phyloP scores from a whole-genome alignment of 2,329 filamentous ascomycete species.

The Didymella keratinophila region DNA sequence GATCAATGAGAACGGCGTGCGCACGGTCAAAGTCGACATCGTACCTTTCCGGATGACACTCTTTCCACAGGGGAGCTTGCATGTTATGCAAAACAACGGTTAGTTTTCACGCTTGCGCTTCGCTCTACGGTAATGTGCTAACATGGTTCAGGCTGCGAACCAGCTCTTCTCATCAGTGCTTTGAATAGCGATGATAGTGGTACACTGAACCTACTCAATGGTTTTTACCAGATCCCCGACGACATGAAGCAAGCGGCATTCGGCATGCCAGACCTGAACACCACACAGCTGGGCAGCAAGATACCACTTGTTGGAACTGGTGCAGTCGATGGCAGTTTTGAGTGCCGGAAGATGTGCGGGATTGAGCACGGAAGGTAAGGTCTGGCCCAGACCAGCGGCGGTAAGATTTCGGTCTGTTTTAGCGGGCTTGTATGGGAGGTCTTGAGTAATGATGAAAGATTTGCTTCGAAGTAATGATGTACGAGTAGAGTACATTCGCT shows the following conservation, averaged over 20 bases:
- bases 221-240: constrained; percentile 51
- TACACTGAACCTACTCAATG: constrained; percentile 59
- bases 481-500: constrained; percentile 4
- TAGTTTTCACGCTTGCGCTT: constrained; percentile 21
- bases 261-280: constrained; percentile 45
- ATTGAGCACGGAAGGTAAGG: constrained; percentile 22
- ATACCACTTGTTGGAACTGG: constrained; percentile 55
- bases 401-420: background rate
- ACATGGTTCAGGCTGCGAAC: constrained; percentile 53
- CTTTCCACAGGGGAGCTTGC: constrained; percentile 58
- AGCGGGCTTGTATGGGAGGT: constrained; percentile 1
- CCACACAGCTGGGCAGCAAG: constrained; percentile 38
- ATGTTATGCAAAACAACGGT: constrained; percentile 62
- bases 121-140: background rate
- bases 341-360: constrained; percentile 51
- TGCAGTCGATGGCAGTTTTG: constrained; percentile 51
- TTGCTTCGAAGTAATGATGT: constrained; percentile 8
- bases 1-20: constrained; percentile 61
- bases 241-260: constrained; percentile 57
- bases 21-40: constrained; percentile 53
- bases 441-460: background rate
- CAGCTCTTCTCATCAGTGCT: constrained; percentile 59
- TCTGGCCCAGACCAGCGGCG: background rate
- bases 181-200: constrained; percentile 60
- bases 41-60: constrained; percentile 59